Evolutionary conservation across 257 asterid genomes (phyloP).

Genomic region (Solanum ossicruentum): DNA sequence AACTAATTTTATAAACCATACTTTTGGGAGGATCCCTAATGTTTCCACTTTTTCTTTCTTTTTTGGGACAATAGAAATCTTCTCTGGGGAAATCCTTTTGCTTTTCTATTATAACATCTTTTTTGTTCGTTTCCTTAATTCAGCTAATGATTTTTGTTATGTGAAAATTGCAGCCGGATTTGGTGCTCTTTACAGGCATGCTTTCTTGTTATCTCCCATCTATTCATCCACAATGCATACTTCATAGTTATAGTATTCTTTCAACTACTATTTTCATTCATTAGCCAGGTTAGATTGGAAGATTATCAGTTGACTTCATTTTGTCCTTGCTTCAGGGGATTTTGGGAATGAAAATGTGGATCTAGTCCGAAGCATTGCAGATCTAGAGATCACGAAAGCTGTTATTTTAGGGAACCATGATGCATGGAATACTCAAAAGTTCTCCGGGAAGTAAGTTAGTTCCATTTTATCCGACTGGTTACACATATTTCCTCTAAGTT

Average conservation of each 20-base stretch:
- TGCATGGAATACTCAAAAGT: slow-evolving; percentile 72
- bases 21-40: not conserved
- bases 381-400: slow-evolving; percentile 58
- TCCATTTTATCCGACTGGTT: not conserved
- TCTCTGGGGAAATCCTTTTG: not conserved
- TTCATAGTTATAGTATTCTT: not conserved
- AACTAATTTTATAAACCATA: not conserved
- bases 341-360: slow-evolving; percentile 90
- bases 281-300: not conserved
- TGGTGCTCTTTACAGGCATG: slow-evolving; percentile 95
- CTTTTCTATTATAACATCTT: not conserved
- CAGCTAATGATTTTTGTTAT: slow-evolving; percentile 10
- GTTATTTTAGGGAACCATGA: slow-evolving; percentile 92
- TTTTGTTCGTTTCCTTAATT: slow-evolving; percentile 7
- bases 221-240: not conserved
- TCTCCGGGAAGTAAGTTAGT: slow-evolving; percentile 43
- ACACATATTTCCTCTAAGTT: not conserved
- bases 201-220: slow-evolving; percentile 10
- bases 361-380: slow-evolving; percentile 62
- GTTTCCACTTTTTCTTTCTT: not conserved
- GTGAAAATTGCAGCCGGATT: slow-evolving; percentile 74
- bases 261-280: not conserved
- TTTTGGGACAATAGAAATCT: not conserved
- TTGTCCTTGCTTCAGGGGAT: slow-evolving; percentile 60
- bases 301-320: slow-evolving; percentile 9